A percentile compares a stretch with the other conserved stretches of the same genome.
Evolutionary conservation across 106 monocot genomes (phyloP).

Genomic region (Acorus gramineus): DNA sequence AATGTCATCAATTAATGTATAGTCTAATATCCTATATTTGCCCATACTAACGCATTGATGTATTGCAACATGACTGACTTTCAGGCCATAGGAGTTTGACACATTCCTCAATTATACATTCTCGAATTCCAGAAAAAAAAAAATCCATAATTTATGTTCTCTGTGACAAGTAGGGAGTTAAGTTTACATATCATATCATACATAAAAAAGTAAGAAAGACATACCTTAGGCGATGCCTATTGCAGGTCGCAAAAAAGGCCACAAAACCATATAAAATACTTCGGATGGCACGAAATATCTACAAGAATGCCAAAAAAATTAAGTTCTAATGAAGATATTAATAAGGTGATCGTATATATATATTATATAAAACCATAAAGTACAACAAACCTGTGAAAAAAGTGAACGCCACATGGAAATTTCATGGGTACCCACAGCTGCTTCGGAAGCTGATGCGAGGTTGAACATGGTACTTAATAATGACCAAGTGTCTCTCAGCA

Average conservation of each 20-base stretch:
- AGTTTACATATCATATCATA: neutral
- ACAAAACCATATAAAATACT: constrained; percentile 90
- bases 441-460: constrained; percentile 48
- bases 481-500: constrained; percentile 50
- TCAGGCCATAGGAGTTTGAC: too few relatives aligned
- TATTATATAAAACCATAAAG: neutral
- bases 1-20: too few relatives aligned
- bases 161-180: neutral
- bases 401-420: constrained; percentile 79
- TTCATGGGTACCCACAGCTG: constrained; percentile 43
- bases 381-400: constrained; percentile 65
- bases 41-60: too few relatives aligned
- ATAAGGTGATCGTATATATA: neutral
- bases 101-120: too few relatives aligned
- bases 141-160: neutral
- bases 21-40: too few relatives aligned
- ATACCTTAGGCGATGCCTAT: constrained; percentile 95
- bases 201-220: neutral
- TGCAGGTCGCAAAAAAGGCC: constrained; percentile 83
- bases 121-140: neutral
- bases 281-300: constrained; percentile 83
- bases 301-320: neutral
- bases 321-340: neutral
- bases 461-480: constrained; percentile 44
- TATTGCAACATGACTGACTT: too few relatives aligned